Percentiles rank a stretch among this genome's conserved stretches.
Evolutionary conservation across 306 rosid genomes (phyloP).

Genomic region (Cicer pinnatifidum): DNA sequence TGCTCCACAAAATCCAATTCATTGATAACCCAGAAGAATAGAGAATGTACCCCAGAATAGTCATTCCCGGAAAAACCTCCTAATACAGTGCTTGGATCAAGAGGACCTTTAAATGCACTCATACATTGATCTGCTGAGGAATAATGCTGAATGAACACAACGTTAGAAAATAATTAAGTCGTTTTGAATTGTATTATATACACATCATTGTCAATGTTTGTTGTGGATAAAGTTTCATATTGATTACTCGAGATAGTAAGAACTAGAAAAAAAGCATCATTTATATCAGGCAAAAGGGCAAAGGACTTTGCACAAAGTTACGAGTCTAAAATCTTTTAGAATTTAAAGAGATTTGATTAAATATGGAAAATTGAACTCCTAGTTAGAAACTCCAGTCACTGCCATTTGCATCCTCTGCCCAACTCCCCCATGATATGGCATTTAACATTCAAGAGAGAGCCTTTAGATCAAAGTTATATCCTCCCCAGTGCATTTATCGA

Average conservation of each 20-base stretch:
- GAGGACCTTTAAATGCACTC: slow-evolving; percentile 95
- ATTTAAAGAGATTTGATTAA: not conserved
- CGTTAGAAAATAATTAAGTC: slow-evolving; percentile 35
- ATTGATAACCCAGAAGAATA: slow-evolving; percentile 38
- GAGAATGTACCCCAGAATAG: slow-evolving; percentile 77
- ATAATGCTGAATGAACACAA: slow-evolving; percentile 71
- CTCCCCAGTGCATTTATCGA: slow-evolving; percentile 8
- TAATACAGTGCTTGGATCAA: slow-evolving; percentile 96
- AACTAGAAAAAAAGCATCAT: slow-evolving; percentile 17
- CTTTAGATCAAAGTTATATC: slow-evolving; percentile 31
- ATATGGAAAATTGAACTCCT: slow-evolving; percentile 23
- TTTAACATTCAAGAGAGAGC: slow-evolving; percentile 4
- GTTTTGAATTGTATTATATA: slow-evolving; percentile 30
- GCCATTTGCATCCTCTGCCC: not conserved
- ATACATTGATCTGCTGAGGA: slow-evolving; percentile 89
- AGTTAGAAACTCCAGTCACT: slow-evolving; percentile 15
- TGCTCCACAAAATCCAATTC: slow-evolving; percentile 35
- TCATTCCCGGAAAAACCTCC: slow-evolving; percentile 86
- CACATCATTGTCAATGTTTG: slow-evolving; percentile 8
- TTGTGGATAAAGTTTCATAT: slow-evolving; percentile 26
- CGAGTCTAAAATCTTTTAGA: not conserved
- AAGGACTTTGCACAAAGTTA: slow-evolving; percentile 6
- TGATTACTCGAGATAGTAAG: slow-evolving; percentile 18
- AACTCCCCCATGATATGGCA: not conserved
- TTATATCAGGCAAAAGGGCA: slow-evolving; percentile 19